Conservation (phyloP, 176 grass and related monocot genomes). For the Urochloa ruziziensis region DNA sequence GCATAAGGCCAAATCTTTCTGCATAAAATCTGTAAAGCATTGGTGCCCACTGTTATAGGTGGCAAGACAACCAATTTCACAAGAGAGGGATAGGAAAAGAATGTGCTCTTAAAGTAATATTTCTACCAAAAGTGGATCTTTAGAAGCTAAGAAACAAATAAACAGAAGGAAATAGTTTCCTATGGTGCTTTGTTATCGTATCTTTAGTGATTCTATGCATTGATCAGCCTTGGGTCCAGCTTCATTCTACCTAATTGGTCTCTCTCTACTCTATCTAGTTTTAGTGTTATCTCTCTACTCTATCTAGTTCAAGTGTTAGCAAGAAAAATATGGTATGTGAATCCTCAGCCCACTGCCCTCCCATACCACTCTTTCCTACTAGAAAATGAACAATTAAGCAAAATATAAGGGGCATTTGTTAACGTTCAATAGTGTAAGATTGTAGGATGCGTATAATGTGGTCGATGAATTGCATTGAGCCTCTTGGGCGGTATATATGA, state of each 20-base stretch:
- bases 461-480: too few species aligned
- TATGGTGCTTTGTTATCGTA: background rate
- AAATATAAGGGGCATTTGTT: too few species aligned
- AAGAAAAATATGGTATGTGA: too few species aligned
- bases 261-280: background rate
- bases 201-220: background rate
- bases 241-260: background rate
- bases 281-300: background rate
- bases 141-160: slow-evolving; percentile 3
- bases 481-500: too few species aligned
- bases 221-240: background rate
- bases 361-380: too few species aligned
- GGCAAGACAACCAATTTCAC: background rate
- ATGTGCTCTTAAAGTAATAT: background rate
- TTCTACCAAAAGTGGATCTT: background rate
- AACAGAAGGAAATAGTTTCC: background rate
- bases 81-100: background rate
- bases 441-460: too few species aligned
- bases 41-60: background rate
- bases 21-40: background rate
- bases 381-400: too few species aligned
- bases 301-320: background rate
- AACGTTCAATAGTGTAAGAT: too few species aligned
- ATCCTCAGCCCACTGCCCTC: too few species aligned
- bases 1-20: background rate